Evolutionary conservation across 768 basidiomycete species (phyloP), one percentile per base, ranked within the genome.

Genomic region (Cyclocybe cylindracea): DNA sequence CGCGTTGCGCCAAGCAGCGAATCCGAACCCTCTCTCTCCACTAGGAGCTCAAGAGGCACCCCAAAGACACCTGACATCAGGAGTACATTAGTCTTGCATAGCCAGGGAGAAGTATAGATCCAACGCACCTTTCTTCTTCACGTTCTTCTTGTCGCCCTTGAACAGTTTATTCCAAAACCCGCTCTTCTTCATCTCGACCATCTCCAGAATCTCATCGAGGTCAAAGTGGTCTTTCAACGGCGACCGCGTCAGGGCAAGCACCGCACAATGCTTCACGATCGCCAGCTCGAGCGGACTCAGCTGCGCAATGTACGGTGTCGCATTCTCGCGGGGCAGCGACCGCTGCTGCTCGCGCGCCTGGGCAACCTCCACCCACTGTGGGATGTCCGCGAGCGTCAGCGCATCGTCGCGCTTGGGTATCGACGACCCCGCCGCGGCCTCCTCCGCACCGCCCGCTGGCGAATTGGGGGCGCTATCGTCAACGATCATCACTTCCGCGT

Each of bases 141-240:
- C 84, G 50, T 87, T 87, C 73, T 95, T 95, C 82, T 65, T 66
- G 36, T 96, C 87, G 13, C 81, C 83, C 68, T 97, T 98, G 77
- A 99, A 98, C 13, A 98, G 69, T 70, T 94, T 93, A 57, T 91
- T 90, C 94, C 94, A 99, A 71, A 97, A 97, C 14, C 89, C 89
- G 54, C 84, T 86, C 78, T 96, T 98, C 78, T 96, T 91, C 16
- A 77, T 77, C 67, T 98, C 95, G 29, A 99, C 83, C 67, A 97
- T 76, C 70, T 98, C 96, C 58, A 98, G 68, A 47, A 98, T 77
- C 65, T 99, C 97, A 54, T 98, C 97, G 58, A 98, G 63, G 58
- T 96, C 94, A 50, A 94, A 85, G 46, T 88, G 82, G 54, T 93
- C 90, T 57, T 79, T 83, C 31, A 98, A 70, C 8, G 89, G 84